Base-by-base conservation (phyloP, 257 asterid genomes). In the Solanum tacnaense region DNA sequence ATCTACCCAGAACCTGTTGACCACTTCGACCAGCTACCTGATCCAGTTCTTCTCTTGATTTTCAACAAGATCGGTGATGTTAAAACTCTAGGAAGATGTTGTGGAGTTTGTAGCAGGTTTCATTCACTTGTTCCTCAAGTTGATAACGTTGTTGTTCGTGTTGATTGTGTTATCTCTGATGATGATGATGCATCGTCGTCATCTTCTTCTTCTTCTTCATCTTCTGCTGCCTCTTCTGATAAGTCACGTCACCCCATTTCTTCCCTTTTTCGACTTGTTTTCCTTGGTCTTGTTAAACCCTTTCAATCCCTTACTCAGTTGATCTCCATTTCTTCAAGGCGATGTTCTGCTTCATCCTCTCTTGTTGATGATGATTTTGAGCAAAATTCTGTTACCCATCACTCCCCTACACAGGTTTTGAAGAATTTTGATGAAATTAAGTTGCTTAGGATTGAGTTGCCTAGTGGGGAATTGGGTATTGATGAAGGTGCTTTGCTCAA, bases 31-130 rank as follows among this genome's bases (percentile, higher is more conserved):
- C 89, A 91, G 6, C 89, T 94, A 5, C 98, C 97, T 3, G 98
- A 96, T 87, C 92, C 98, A 9, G 52, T 96, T 11, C 90, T 96
- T 88, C 92, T 96, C 87, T 85, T 95, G 60, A 92, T 96, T 83
- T 96, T 96, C 93, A 96, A 95, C 91, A 90, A 89, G 91, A 95
- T 96, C 94, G 96, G 97, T 62, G 99, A 94, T 86, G 99, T 96
- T 78, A 96, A 96, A 87, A 94, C 97, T 25, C 36, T 96, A 46
- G 99, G 99, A 16, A 92, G 97, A 7, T 94, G 98, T 95, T 93
- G 94, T 87, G 95, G 92, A 72, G 99, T 96, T 86, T 94, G 96
- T 25, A 89, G 75, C 84, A 90, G 98, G 12, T 95, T 96, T 74
- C 95, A 95, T 88, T 90, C 94, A 13, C 93, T 96, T 49, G 96